Conservation (phyloP, 2,329 filamentous ascomycete species). For the Alternaria sp. region DNA sequence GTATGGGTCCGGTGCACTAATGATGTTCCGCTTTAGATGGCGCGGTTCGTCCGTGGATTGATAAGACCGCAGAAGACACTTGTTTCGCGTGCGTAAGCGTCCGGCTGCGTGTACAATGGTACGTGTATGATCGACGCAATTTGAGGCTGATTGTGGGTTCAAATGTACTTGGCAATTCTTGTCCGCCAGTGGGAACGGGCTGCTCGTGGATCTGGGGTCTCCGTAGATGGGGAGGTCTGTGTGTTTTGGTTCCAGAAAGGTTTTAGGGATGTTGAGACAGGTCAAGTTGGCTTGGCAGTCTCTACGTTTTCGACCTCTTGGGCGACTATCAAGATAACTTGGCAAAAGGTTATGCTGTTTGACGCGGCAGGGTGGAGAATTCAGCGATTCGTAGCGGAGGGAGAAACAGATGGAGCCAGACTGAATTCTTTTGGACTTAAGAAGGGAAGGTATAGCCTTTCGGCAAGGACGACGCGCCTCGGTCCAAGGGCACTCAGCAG, state of each 20-base stretch:
- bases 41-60: conserved; percentile 6
- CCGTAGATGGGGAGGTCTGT: conserved; percentile 19
- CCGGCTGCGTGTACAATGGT: conserved; percentile 7
- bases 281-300: conserved; percentile 27
- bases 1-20: conserved; percentile 25
- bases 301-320: conserved; percentile 32
- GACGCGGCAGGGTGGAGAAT: conserved; percentile 40
- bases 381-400: conserved; percentile 21
- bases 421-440: conserved; percentile 13
- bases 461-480: conserved; percentile 15
- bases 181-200: conserved; percentile 18
- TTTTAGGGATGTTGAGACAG: conserved; percentile 33
- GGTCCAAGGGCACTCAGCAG: conserved; percentile 21
- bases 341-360: conserved; percentile 27
- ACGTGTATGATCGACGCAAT: conserved; percentile 17
- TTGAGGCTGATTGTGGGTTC: conserved; percentile 26
- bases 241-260: conserved; percentile 24
- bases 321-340: conserved; percentile 32
- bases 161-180: conserved; percentile 31
- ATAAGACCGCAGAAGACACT: conserved; percentile 21
- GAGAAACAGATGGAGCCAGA: conserved; percentile 13
- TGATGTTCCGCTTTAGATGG: conserved; percentile 25
- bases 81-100: conserved; percentile 26
- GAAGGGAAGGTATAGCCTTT: conserved; percentile 16
- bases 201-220: conserved; percentile 27